phyloP scores from a whole-genome alignment of 2,329 filamentous ascomycete species.

The Alternaria sp. region DNA sequence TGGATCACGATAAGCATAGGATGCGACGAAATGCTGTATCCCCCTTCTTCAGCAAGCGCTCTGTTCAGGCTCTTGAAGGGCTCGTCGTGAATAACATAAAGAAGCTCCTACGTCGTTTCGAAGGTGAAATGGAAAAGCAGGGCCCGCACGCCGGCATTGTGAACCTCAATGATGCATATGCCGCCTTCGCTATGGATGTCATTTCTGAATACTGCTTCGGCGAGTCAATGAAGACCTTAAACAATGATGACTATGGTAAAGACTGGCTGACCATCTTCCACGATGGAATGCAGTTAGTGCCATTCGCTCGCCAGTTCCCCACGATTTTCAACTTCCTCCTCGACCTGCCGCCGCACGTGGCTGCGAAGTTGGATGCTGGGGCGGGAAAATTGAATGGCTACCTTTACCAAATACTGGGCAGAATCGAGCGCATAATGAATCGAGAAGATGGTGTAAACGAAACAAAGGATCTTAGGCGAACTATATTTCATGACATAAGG shows the following conservation, averaged over 20 bases:
- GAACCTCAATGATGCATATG: slow-evolving; percentile 17
- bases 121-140: not conserved
- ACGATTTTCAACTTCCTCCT: not conserved
- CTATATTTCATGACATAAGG: not conserved
- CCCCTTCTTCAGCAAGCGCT: slow-evolving; percentile 36
- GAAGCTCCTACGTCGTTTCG: not conserved
- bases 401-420: not conserved
- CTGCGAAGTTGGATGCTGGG: not conserved
- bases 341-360: not conserved
- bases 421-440: not conserved
- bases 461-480: not conserved
- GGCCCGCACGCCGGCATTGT: not conserved
- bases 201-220: slow-evolving; percentile 24
- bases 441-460: not conserved
- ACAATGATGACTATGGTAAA: slow-evolving; percentile 9
- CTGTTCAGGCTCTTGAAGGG: slow-evolving; percentile 17
- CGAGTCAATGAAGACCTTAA: slow-evolving; percentile 2
- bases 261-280: not conserved
- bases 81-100: slow-evolving; percentile 18
- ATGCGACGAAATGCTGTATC: slow-evolving; percentile 28
- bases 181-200: slow-evolving; percentile 24
- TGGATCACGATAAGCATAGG: slow-evolving; percentile 35
- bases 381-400: not conserved
- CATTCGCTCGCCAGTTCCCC: not conserved
- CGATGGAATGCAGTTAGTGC: not conserved